Evolutionary conservation across 345 rosid genomes (phyloP), one percentile per base, ranked within the genome.

Genomic region (Litchi chinensis): DNA sequence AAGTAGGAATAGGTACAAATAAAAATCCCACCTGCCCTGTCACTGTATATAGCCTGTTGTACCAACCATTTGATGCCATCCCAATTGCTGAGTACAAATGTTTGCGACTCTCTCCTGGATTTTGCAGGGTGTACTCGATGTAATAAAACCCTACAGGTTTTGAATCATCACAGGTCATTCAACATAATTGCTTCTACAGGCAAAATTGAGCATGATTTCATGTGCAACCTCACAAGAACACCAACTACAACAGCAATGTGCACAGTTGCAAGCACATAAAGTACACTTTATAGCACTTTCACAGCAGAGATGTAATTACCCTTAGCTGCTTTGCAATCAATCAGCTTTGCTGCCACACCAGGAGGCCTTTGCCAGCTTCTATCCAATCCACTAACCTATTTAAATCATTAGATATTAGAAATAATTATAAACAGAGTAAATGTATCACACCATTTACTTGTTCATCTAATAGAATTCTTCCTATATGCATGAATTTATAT

Each of bases 331-430:
- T 82, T 89, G 82, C 88, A 86, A 75, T 89, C 87, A 50, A 93
- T 73, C 64, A 95, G 94, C 77, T 93, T 92, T 57, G 98, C 99
- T 13, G 85, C 83, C 10, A 91, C 97, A 22, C 98, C 99, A 0
- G 97, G 89, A 2, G 98, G 95, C 77, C 87, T 89, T 79, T 87
- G 91, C 97, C 98, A 95, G 90, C 99, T 93, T 84, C 98, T 88
- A 70, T 95, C 99, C 86, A 93, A 81, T 76, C 98, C 98, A 83
- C 98, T 84, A 26, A 93, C 95, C 97, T 91, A 77, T 28, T 63
- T 60, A 13, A 43, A 28, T 16, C 48, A 56, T 22, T 63, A 48
- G 39, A 73, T 28, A 62, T 8, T 41, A 5, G 21, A 13, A 50
- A 26, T 26, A 26, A n/a, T 5, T 15, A 13, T 50, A 18, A 50